Conservation (phyloP, 768 basidiomycete species). For the Boletales sp. region DNA sequence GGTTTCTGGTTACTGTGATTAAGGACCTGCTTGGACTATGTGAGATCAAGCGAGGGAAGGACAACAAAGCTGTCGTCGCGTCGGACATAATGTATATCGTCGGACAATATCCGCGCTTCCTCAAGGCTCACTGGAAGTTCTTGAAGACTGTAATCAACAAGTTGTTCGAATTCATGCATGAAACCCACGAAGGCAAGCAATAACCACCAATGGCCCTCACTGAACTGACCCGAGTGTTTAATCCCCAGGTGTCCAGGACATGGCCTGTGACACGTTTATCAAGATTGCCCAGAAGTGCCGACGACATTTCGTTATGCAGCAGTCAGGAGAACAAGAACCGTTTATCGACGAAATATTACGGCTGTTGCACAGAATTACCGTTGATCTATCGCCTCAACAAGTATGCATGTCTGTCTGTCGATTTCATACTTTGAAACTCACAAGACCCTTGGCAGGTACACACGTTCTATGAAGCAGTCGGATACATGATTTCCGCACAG, state of each 20-base stretch:
- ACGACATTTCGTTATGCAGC: constrained; percentile 98
- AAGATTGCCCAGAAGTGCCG: constrained; percentile 99
- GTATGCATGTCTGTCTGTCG: constrained; percentile 11
- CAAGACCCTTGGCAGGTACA: constrained; percentile 53
- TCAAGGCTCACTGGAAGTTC: constrained; percentile 99
- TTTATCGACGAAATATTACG: constrained; percentile 98
- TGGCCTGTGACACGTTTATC: constrained; percentile 99
- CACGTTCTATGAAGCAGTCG: constrained; percentile 98
- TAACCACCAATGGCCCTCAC: background rate
- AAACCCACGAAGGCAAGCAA: constrained; percentile 86
- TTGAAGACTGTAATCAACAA: constrained; percentile 99
- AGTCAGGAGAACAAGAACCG: constrained; percentile 93
- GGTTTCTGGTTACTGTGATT: constrained; percentile 98
- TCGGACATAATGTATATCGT: constrained; percentile 99
- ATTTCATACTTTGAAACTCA: constrained; percentile 4
- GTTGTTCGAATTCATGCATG: constrained; percentile 99
- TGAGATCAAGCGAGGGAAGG: constrained; percentile 98
- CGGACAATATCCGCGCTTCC: constrained; percentile 98
- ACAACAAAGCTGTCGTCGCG: constrained; percentile 98
- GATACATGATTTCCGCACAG: constrained; percentile 99
- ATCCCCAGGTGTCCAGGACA: constrained; percentile 88
- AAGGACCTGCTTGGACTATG: constrained; percentile 96
- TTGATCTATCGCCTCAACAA: constrained; percentile 91
- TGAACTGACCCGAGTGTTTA: constrained; percentile 2
- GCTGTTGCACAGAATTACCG: constrained; percentile 87